Evolutionary conservation across 164 flowering plant species (phyloP).

Genomic region (Macadamia integrifolia): DNA sequence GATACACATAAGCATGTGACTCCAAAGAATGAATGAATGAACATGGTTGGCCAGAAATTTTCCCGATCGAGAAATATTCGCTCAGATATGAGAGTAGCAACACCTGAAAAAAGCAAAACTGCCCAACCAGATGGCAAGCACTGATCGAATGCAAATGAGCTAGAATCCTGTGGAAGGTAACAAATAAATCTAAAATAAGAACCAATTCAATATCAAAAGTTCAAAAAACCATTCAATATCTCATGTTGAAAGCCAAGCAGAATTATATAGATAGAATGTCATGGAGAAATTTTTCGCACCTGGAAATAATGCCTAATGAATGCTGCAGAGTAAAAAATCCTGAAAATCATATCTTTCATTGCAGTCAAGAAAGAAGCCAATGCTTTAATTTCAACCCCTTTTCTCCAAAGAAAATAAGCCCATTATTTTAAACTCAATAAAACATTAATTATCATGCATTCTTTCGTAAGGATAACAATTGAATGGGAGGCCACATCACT

Average conservation of each 20-base stretch:
- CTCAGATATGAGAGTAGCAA: conserved; percentile 56
- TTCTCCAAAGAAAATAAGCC: too few species aligned
- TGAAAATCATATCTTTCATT: conserved; percentile 65
- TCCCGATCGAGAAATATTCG: conserved; percentile 55
- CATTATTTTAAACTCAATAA: too few species aligned
- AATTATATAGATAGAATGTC: neutral
- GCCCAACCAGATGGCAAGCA: conserved; percentile 83
- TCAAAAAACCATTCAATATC: neutral
- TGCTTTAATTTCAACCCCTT: too few species aligned
- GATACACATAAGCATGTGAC: conserved; percentile 58
- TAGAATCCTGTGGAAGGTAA: conserved; percentile 40
- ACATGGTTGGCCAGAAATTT: conserved; percentile 66
- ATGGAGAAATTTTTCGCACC: conserved; percentile 28
- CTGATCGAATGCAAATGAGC: conserved; percentile 50
- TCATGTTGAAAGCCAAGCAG: neutral
- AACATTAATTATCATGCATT: too few species aligned
- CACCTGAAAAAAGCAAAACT: conserved; percentile 53
- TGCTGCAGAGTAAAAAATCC: conserved; percentile 69
- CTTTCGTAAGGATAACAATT: too few species aligned
- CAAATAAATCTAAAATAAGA: conserved; percentile 2
- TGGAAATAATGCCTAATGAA: conserved; percentile 77
- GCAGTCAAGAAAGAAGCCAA: conserved; percentile 36
- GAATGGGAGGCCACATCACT: too few species aligned
- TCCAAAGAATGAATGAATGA: conserved; percentile 60
- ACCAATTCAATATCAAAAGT: neutral